Conservation (phyloP, 306 rosid genomes). For the Prinsepia uniflora region DNA sequence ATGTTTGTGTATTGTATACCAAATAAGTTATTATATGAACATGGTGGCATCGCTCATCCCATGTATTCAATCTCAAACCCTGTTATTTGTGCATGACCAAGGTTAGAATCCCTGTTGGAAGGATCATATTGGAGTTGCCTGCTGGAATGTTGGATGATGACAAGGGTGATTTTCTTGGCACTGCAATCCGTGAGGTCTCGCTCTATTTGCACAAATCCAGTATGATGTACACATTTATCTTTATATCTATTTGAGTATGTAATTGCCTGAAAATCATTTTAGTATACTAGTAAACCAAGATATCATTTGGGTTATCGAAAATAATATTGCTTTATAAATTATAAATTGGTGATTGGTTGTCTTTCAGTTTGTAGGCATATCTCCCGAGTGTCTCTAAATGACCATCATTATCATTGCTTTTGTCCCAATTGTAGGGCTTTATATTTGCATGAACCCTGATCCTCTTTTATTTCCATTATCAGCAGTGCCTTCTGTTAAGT, state of each 20-base stretch:
- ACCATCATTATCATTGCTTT: background rate
- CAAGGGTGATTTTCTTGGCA: slow-evolving; percentile 76
- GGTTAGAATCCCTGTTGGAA: slow-evolving; percentile 90
- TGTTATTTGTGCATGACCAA: slow-evolving; percentile 30
- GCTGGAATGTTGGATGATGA: slow-evolving; percentile 93
- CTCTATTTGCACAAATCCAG: slow-evolving; percentile 11
- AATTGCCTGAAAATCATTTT: slow-evolving; percentile 11
- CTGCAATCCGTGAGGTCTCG: slow-evolving; percentile 90
- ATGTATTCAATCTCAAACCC: slow-evolving; percentile 12
- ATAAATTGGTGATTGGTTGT: background rate
- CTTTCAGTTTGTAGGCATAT: background rate
- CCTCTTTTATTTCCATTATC: background rate
- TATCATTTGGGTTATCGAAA: background rate
- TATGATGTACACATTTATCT: background rate
- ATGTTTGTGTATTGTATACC: background rate
- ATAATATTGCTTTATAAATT: background rate
- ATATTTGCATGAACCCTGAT: no score
- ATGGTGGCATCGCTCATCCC: background rate
- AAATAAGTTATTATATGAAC: background rate
- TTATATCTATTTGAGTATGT: slow-evolving; percentile 9
- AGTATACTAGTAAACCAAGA: slow-evolving; percentile 3
- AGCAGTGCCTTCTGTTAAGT: background rate
- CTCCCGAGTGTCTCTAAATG: background rate
- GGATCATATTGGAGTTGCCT: slow-evolving; percentile 78
- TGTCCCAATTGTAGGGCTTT: background rate